Percentiles rank a stretch among this genome's conserved stretches.
Conservation (phyloP, 306 rosid species). For the Lathyrus oleraceus region DNA sequence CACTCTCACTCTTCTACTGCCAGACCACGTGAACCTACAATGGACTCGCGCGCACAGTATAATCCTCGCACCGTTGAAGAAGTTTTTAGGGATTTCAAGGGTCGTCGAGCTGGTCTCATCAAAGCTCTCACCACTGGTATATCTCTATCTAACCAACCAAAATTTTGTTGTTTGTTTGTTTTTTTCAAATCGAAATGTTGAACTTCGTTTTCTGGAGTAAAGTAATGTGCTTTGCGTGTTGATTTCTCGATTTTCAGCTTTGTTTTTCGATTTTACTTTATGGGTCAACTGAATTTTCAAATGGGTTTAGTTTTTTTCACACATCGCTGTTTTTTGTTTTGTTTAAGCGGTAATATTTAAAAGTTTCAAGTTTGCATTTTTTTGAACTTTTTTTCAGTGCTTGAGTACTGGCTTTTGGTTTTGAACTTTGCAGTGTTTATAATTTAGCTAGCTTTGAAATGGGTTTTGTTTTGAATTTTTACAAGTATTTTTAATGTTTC, state of each 20-base stretch:
- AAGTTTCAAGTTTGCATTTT: not conserved
- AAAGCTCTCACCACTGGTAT: conserved; percentile 88
- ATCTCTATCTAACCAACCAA: not conserved
- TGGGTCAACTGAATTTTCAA: conserved; percentile 15
- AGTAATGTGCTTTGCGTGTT: conserved; percentile 37
- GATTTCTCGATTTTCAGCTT: not conserved
- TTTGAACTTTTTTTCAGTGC: not conserved
- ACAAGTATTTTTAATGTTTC: not conserved
- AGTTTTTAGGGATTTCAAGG: conserved; percentile 91
- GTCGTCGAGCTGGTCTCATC: conserved; percentile 76
- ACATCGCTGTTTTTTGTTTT: conserved; percentile 12
- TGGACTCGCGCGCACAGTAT: conserved; percentile 64
- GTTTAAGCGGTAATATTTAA: conserved; percentile 10
- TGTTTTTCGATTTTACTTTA: not conserved
- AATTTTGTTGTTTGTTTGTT: not conserved
- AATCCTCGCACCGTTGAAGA: conserved; percentile 94
- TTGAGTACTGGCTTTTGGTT: not conserved
- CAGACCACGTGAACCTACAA: conserved; percentile 29
- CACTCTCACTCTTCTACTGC: conserved; percentile 8
- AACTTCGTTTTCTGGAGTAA: conserved; percentile 22
- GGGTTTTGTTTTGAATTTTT: conserved; percentile 2
- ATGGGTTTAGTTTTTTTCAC: not conserved
- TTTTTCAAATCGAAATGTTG: not conserved
- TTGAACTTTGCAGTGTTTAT: conserved; percentile 7
- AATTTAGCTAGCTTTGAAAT: not conserved